Evolutionary conservation across 768 basidiomycete species (phyloP), one percentile per base, ranked within the genome.

Genomic region (Hericium erinaceus): DNA sequence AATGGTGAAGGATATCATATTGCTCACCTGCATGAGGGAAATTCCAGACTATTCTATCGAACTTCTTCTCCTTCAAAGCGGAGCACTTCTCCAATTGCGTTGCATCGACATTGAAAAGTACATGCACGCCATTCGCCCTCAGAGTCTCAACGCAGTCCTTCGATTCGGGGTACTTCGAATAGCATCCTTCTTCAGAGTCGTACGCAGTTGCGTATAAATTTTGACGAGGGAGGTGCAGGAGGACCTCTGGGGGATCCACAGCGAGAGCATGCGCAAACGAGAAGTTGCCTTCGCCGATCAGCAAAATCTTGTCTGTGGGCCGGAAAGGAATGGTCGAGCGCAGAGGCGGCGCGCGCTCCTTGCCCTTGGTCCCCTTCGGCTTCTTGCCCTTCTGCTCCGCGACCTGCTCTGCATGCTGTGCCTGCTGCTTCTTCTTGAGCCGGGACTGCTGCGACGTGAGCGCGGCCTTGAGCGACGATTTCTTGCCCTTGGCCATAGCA

Each of bases 221-320:
- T n/a, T 65, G 68, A 0, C 84, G 74, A 0, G 83, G 80, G 2
- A 92, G 72, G 60, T 76, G 71, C 33, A 74, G 74, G 48, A 89
- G 66, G 7, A 71, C 67, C 38, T 71, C 57, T 2, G 77, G 75
- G 0, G 82, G 76, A 53, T 74, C 64, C 12, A 74, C 63, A 26
- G 90, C 70, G 15, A 98, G 77, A 15, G 93, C 84, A 26, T 80
- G 82, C 2, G 93, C 79, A 64, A 91, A 98, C 1, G 95, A 95
- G 66, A 98, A 98, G 69, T 98, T 92, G 11, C 92, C 95, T 75
- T 98, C 95, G 9, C 95, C 95, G 54, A 98, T 74, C 33, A 95
- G 77, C 20, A 91, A 75, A 38, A 92, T 85, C 51, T 68, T 80
- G 66, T 91, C 85, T 8, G 80, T 82, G 0, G 80, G 66, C 13